Conservation (phyloP, 2,329 filamentous ascomycete genomes). For the Septoria petroselini region DNA sequence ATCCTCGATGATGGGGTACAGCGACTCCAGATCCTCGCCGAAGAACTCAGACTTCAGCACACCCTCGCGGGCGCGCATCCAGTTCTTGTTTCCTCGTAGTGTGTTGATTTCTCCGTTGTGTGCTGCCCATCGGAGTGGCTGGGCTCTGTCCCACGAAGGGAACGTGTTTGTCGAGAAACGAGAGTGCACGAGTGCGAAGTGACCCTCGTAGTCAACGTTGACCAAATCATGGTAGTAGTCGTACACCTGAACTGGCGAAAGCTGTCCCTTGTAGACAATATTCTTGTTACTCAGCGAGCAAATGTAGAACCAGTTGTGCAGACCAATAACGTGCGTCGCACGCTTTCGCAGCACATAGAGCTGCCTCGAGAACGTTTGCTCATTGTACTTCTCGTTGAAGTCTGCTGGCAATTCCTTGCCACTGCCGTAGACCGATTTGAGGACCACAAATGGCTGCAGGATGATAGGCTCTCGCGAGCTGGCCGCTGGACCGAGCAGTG, state of each 20-base stretch:
- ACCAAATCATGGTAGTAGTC: conserved; percentile 97
- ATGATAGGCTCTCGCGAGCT: conserved; percentile 93
- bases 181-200: conserved; percentile 95
- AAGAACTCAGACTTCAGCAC: conserved; percentile 91
- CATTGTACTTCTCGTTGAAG: conserved; percentile 77
- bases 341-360: conserved; percentile 93
- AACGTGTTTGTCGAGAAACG: conserved; percentile 99
- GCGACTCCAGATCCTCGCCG: conserved; percentile 81
- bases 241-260: conserved; percentile 92
- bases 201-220: conserved; percentile 93
- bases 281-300: conserved; percentile 97
- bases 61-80: conserved; percentile 96
- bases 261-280: conserved; percentile 97
- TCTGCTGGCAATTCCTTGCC: conserved; percentile 74
- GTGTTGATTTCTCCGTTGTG: conserved; percentile 99
- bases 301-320: conserved; percentile 98
- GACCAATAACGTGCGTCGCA: conserved; percentile 86
- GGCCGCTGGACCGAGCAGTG: conserved; percentile 86
- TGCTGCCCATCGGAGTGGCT: conserved; percentile 92
- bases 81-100: conserved; percentile 96
- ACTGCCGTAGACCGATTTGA: conserved; percentile 77
- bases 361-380: conserved; percentile 83
- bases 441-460: conserved; percentile 90
- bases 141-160: conserved; percentile 95
- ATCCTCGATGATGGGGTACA: conserved; percentile 95